These are phyloP conservation scores for Edaphochlamys debaryana DNA, from an alignment of 139 green algal species.

Conservation along the genomic window DNA sequence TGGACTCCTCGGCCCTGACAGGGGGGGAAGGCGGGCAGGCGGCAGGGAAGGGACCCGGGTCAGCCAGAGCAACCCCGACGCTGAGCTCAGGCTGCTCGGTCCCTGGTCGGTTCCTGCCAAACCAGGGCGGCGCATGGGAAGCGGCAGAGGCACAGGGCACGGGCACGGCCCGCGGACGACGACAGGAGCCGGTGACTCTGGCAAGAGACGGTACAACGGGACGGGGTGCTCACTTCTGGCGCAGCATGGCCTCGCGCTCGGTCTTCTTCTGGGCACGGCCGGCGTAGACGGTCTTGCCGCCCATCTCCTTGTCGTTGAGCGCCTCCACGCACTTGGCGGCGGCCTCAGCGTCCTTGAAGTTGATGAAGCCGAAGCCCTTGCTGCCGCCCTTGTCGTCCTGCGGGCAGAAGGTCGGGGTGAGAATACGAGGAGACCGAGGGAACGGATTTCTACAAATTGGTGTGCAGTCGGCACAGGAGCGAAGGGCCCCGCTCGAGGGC, in stretches of 20 bases:
- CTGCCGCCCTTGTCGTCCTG: conserved; percentile 74
- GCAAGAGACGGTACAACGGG: too few species aligned
- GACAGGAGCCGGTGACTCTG: too few species aligned
- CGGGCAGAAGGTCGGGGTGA: background rate
- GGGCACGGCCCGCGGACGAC: too few species aligned
- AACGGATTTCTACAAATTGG: too few species aligned
- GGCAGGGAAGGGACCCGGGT: background rate
- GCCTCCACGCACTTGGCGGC: conserved; percentile 80
- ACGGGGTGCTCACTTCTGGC: conserved; percentile 56
- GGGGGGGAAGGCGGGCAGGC: background rate
- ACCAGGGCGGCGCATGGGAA: too few species aligned
- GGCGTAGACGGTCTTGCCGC: conserved; percentile 69
- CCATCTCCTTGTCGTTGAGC: conserved; percentile 83
- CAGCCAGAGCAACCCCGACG: too few species aligned
- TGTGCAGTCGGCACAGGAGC: too few species aligned
- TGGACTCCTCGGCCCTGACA: conserved; percentile 44
- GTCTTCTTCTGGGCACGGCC: conserved; percentile 91
- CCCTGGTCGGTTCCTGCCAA: too few species aligned
- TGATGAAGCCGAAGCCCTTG: conserved; percentile 95
- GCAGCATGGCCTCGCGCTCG: conserved; percentile 79
- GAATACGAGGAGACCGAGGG: too few species aligned
- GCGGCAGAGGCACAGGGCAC: too few species aligned
- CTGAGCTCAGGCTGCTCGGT: too few species aligned
- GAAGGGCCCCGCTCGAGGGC: too few species aligned
- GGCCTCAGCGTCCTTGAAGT: conserved; percentile 81